Evolutionary conservation across 371 early-diverging fungal genomes (phyloP), one percentile per base, ranked within the genome.

Genomic region (Mucor ambiguus): DNA sequence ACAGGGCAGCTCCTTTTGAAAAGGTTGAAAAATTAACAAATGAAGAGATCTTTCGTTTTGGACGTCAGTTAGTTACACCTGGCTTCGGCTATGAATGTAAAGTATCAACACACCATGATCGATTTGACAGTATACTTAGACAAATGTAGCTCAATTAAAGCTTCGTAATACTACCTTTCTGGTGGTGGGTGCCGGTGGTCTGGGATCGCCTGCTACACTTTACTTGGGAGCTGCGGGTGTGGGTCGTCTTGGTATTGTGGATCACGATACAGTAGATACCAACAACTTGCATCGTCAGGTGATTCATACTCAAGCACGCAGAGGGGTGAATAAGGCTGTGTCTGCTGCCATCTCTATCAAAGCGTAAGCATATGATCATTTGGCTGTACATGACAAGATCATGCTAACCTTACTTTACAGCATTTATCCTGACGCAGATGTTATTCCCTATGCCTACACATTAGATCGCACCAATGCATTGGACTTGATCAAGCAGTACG

Each of bases 241-340:
- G 11, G 96, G 92, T 8, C 83, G 85, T 18, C 68, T 99, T 7
- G 99, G 99, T 18, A 90, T 99, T 33, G 90, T 97, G 1, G 99
- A 99, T 76, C 91, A 95, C 76, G 99, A 99, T 74, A 78, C 70
- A 0, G 96, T 99, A 1, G 99, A 98, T 74, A 78, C 85, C 38
- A 92, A 93, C 73, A 99, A 99, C 79, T 79, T 99, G 52, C 99
- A 99, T 71, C 90, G 99, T 0, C 99, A 99, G 75, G 87, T 98
- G 22, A 91, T 98, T 26, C 98, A 98, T 73, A 87, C 85, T 30
- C 95, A 97, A 67, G 75, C 79, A 0, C 78, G 87, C 4, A 78
- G 90, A 55, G 96, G 94, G 0, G 59, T 87, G 22, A 79, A 87
- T 38, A 99, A 99, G 76, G 92, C 92, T 2, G 83, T 87, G 16